phyloP scores from a whole-genome alignment of 192 early-diverging fungal genomes.

The Ambispora gerdemannii region DNA sequence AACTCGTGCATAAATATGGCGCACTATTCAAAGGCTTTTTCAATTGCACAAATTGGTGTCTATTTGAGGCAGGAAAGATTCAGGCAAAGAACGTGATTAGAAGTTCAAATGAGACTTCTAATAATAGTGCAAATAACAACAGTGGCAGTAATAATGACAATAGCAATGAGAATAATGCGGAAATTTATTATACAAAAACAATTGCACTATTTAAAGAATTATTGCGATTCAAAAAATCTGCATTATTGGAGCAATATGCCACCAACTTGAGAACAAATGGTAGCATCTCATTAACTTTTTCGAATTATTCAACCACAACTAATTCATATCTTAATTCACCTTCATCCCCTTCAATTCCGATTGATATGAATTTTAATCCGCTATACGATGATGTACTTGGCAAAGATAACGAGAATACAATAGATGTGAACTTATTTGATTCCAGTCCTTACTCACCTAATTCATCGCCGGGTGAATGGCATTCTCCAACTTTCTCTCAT shows the following conservation, averaged over 20 bases:
- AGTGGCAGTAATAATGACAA: not conserved
- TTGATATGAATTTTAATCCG: not conserved
- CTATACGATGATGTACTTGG: not conserved
- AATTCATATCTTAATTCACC: not conserved
- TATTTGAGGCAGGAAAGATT: constrained; percentile 23
- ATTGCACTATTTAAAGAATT: too few species aligned
- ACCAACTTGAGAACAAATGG: too few species aligned
- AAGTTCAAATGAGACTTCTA: not conserved
- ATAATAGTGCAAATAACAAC: not conserved
- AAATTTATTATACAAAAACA: too few species aligned
- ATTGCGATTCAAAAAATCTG: too few species aligned
- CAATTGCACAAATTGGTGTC: constrained; percentile 29
- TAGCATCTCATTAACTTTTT: too few species aligned
- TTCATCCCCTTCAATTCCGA: not conserved
- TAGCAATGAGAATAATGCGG: too few species aligned
- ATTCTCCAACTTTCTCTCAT: not conserved
- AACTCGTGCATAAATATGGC: not conserved
- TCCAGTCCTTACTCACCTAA: not conserved
- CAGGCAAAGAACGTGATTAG: constrained; percentile 16
- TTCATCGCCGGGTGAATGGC: not conserved
- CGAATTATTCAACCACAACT: too few species aligned
- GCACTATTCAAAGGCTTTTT: constrained; percentile 12
- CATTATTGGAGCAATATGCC: too few species aligned
- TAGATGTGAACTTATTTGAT: not conserved
- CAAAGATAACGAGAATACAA: not conserved